Evolutionary conservation across 768 basidiomycete species (phyloP).

Genomic region (Naematelia encephala): DNA sequence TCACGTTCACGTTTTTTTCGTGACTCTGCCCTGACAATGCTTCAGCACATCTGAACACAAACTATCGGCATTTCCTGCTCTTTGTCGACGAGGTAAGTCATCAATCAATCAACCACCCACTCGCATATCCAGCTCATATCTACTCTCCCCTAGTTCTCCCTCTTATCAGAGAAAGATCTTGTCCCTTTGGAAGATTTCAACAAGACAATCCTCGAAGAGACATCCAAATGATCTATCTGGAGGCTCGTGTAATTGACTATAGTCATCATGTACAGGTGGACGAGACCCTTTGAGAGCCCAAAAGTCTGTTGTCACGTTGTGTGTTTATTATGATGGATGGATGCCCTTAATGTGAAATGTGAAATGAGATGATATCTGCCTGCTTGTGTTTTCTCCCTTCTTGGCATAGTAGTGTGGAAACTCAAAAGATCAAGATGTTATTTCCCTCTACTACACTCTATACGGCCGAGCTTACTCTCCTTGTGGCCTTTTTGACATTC

Average conservation of each 20-base stretch:
- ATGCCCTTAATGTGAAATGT: too few relatives aligned
- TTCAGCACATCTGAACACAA: constrained; percentile 93
- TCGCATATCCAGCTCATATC: too few relatives aligned
- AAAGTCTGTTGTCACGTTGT: background rate
- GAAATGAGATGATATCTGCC: too few relatives aligned
- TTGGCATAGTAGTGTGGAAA: too few relatives aligned
- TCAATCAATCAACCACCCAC: too few relatives aligned
- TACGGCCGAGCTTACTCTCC: background rate
- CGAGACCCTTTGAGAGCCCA: too few relatives aligned
- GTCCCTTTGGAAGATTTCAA: constrained; percentile 72
- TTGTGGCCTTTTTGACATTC: background rate
- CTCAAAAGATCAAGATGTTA: background rate
- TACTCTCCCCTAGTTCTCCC: constrained; percentile 42
- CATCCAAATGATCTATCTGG: constrained; percentile 19
- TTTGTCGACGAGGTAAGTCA: constrained; percentile 84
- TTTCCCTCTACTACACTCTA: background rate
- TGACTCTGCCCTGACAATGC: background rate
- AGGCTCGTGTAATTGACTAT: too few relatives aligned
- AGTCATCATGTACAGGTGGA: too few relatives aligned
- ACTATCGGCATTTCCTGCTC: constrained; percentile 95
- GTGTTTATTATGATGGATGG: background rate
- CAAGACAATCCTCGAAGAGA: constrained; percentile 63
- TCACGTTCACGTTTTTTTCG: background rate
- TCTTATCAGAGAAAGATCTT: constrained; percentile 72
- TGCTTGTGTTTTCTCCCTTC: too few relatives aligned